phyloP scores from a whole-genome alignment of 192 early-diverging fungal species.

The Coemansia sp. region DNA sequence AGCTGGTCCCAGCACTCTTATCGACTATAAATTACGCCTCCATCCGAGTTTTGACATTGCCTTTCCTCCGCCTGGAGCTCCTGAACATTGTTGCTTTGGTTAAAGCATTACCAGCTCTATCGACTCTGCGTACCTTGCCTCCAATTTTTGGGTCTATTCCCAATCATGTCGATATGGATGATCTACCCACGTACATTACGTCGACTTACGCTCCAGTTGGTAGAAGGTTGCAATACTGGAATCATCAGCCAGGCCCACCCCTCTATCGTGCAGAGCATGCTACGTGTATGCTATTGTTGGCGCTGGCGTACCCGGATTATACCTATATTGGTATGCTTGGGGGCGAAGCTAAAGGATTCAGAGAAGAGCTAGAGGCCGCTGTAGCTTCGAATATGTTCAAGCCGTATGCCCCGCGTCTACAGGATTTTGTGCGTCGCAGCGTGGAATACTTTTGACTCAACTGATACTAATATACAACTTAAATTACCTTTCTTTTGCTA shows the following conservation, averaged over 20 bases:
- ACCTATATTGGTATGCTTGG: background rate
- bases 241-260: too few relatives aligned
- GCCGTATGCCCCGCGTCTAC: background rate
- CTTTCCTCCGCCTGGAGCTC: background rate
- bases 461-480: background rate
- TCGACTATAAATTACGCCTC: background rate
- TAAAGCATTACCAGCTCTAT: background rate
- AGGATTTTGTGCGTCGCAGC: background rate
- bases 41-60: background rate
- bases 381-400: background rate
- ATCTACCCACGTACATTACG: background rate
- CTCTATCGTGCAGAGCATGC: background rate
- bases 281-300: background rate
- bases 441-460: background rate
- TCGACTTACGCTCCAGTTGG: background rate
- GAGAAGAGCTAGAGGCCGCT: background rate
- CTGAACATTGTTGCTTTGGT: background rate
- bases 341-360: background rate
- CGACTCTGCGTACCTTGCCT: background rate
- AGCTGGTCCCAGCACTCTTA: background rate
- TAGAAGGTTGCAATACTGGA: background rate
- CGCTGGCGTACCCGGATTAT: background rate
- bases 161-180: background rate
- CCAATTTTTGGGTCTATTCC: background rate
- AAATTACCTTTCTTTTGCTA: background rate